phyloP scores from a whole-genome alignment of 805 yeast species.

The Komagataella pseudopastoris region DNA sequence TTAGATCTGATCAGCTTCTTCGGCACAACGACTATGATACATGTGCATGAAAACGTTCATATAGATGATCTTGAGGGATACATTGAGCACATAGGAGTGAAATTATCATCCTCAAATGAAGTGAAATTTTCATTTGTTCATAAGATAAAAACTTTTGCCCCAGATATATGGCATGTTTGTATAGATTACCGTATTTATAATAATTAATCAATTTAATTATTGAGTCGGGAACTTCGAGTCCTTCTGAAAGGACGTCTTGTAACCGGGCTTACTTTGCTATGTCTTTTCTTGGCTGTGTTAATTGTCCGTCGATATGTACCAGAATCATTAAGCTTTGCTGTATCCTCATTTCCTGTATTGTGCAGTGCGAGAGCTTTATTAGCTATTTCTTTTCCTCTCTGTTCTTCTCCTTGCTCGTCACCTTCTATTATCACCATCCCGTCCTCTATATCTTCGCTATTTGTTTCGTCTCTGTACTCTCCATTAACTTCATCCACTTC shows the following conservation, averaged over 20 bases:
- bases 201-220: too few species aligned
- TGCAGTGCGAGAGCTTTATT: neutral
- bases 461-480: too few species aligned
- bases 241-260: neutral
- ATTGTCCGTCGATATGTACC: neutral
- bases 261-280: neutral
- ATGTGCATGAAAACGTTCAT: conserved; percentile 68
- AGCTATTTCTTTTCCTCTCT: too few species aligned
- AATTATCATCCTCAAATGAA: neutral
- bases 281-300: neutral
- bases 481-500: neutral
- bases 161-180: conserved; percentile 73
- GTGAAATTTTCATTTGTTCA: conserved; percentile 29
- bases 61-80: conserved; percentile 23
- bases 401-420: too few species aligned
- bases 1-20: conserved; percentile 8
- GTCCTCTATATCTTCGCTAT: too few species aligned
- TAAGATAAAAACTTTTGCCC: conserved; percentile 74
- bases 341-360: neutral
- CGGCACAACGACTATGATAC: conserved; percentile 21
- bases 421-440: too few species aligned
- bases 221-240: neutral
- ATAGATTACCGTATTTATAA: conserved; percentile 18
- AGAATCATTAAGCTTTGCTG: neutral
- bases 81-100: conserved; percentile 7